Conservation (phyloP, 208 protist genomes). For the Acanthamoeba lenticulata region DNA sequence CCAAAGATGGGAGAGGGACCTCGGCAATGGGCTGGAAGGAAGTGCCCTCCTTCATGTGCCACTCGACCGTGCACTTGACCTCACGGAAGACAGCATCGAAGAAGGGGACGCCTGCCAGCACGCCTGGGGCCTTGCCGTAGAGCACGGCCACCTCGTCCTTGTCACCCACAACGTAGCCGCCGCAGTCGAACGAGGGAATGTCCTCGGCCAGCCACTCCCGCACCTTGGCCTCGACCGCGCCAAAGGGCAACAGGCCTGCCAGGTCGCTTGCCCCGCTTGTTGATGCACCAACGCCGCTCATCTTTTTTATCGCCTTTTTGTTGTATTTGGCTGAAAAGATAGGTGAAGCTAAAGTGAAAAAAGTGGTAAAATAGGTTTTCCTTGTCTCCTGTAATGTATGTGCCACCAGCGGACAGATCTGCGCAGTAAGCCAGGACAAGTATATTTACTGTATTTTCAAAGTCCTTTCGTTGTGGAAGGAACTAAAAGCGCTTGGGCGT, state of each 20-base stretch:
- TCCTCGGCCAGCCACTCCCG: constrained; percentile 89
- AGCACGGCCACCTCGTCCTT: constrained; percentile 78
- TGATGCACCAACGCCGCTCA: no score
- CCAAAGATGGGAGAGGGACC: neutral
- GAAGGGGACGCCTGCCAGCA: constrained; percentile 87
- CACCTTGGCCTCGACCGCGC: constrained; percentile 82
- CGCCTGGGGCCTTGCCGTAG: constrained; percentile 80
- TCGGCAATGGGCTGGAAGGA: constrained; percentile 66
- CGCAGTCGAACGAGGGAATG: constrained; percentile 90
- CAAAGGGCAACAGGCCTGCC: neutral
- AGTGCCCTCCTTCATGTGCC: constrained; percentile 84
- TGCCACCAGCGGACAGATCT: no score
- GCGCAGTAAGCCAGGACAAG: no score
- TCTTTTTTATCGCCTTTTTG: no score
- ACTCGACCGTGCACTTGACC: constrained; percentile 81
- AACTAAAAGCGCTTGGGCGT: no score
- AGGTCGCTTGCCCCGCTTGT: no score
- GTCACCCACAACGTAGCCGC: constrained; percentile 87
- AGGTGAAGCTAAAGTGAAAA: no score
- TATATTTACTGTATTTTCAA: no score
- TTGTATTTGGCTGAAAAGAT: no score
- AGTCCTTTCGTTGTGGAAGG: no score
- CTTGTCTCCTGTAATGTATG: no score
- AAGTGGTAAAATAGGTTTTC: no score
- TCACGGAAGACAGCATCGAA: constrained; percentile 85